phyloP scores from a whole-genome alignment of 2,329 filamentous ascomycete genomes.

The Epichloe gansuensis region DNA sequence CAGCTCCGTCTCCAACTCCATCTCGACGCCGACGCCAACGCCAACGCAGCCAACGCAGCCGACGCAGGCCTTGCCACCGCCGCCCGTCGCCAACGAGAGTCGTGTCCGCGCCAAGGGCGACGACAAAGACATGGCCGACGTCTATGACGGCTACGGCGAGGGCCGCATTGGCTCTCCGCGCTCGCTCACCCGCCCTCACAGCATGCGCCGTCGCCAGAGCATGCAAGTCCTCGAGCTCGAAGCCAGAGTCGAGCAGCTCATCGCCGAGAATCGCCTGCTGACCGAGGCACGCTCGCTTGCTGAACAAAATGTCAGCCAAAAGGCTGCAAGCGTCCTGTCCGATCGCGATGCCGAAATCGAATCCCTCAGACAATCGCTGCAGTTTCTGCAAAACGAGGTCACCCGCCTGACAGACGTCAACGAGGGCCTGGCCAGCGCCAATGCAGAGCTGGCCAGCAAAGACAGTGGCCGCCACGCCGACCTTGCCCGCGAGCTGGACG shows the following conservation, averaged over 20 bases:
- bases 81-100: constrained; percentile 76
- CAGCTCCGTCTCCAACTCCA: constrained; percentile 2
- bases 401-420: constrained; percentile 71
- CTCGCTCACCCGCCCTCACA: constrained; percentile 87
- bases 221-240: constrained; percentile 95
- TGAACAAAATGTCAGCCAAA: constrained; percentile 52
- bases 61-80: constrained; percentile 30
- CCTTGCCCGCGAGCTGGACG: constrained; percentile 55
- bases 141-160: constrained; percentile 91
- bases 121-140: constrained; percentile 70
- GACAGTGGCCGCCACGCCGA: constrained; percentile 59
- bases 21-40: background rate
- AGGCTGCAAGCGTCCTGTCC: constrained; percentile 56
- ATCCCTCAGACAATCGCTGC: constrained; percentile 63
- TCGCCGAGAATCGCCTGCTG: constrained; percentile 72
- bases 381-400: constrained; percentile 72
- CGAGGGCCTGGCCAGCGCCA: constrained; percentile 63
- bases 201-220: constrained; percentile 92
- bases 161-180: constrained; percentile 74
- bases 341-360: constrained; percentile 83
- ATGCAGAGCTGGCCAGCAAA: constrained; percentile 61
- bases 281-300: constrained; percentile 57
- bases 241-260: constrained; percentile 67
- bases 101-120: constrained; percentile 50
- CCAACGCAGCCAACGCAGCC: background rate